Percentiles rank a stretch among this genome's conserved stretches.
Evolutionary conservation across 2,329 filamentous ascomycete species (phyloP).

Genomic region (Cadophora gregata): DNA sequence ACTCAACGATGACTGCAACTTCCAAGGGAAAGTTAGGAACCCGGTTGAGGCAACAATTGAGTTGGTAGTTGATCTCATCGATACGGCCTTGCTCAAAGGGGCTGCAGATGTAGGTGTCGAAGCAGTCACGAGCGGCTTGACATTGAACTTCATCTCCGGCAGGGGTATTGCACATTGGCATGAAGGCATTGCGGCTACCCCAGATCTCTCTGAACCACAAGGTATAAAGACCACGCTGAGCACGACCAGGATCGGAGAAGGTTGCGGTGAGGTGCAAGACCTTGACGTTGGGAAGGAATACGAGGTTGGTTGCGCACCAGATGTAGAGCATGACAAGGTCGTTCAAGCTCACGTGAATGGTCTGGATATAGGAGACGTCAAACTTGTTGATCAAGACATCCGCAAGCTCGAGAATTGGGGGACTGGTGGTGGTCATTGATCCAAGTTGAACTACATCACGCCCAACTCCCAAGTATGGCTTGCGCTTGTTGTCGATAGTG

Average conservation of each 20-base stretch:
- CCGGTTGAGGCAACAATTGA: background rate
- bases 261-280: slow-evolving; percentile 6
- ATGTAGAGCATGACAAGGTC: background rate
- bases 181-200: slow-evolving; percentile 3
- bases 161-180: background rate
- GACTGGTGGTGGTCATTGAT: background rate
- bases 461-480: background rate
- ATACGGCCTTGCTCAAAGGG: background rate
- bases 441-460: background rate
- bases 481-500: slow-evolving; percentile 1
- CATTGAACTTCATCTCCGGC: background rate
- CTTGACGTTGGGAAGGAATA: slow-evolving; percentile 4
- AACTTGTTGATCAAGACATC: slow-evolving; percentile 5
- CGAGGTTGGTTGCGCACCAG: slow-evolving; percentile 1
- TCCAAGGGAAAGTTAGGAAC: slow-evolving; percentile 8
- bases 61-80: background rate
- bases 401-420: slow-evolving; percentile 1
- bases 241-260: slow-evolving; percentile 10
- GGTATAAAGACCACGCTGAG: background rate
- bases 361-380: background rate
- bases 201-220: slow-evolving; percentile 2
- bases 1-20: background rate
- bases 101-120: slow-evolving; percentile 3
- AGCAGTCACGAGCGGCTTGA: background rate
- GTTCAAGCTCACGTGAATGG: background rate